Conservation (phyloP, 164 flowering plant genomes). For the Magnolia kwangsiensis region DNA sequence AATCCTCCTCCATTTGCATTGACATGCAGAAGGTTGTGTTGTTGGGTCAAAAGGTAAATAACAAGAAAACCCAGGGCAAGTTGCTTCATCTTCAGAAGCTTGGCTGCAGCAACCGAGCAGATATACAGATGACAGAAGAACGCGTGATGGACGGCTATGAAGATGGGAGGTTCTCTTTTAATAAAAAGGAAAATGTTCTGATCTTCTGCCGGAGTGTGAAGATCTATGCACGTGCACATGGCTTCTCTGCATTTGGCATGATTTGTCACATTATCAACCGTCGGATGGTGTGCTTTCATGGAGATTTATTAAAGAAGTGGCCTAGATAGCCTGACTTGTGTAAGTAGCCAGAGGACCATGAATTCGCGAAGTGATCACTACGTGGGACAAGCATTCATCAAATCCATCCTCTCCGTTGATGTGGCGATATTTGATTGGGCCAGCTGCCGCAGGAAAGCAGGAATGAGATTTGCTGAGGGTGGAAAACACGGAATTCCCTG, state of each 20-base stretch:
- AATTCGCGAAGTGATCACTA: too few relatives aligned
- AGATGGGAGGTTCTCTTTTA: neutral
- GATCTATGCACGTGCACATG: neutral
- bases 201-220: neutral
- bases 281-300: too few relatives aligned
- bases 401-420: too few relatives aligned
- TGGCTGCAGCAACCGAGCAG: neutral
- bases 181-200: neutral
- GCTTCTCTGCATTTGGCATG: neutral
- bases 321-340: too few relatives aligned
- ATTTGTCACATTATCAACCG: too few relatives aligned
- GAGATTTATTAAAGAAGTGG: too few relatives aligned
- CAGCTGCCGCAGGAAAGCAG: too few relatives aligned
- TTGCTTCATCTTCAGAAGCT: constrained; percentile 7
- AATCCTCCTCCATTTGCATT: constrained; percentile 47
- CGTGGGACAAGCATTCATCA: too few relatives aligned
- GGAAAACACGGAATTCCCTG: too few relatives aligned
- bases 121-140: neutral
- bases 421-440: too few relatives aligned
- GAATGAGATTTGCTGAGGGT: too few relatives aligned
- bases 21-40: constrained; percentile 11
- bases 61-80: neutral
- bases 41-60: neutral
- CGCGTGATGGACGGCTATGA: neutral
- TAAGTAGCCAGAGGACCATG: too few relatives aligned